Evolutionary conservation across 2,329 filamentous ascomycete genomes (phyloP).

Genomic region (Thelonectria discophora): DNA sequence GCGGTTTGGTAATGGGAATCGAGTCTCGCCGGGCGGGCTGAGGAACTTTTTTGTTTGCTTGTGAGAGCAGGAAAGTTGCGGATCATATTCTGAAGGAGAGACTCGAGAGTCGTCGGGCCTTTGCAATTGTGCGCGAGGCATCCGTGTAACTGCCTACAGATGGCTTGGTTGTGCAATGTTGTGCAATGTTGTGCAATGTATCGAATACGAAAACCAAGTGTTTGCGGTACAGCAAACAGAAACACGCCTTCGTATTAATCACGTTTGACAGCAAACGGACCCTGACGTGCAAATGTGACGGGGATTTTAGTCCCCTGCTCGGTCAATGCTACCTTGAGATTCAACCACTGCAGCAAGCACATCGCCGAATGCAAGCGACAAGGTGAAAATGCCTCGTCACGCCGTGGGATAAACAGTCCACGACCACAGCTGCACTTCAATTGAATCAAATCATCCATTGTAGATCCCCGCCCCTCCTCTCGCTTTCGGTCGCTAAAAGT

Average conservation of each 20-base stretch:
- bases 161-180: too few species aligned
- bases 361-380: not conserved
- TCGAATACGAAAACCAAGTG: constrained; percentile 2
- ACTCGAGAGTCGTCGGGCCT: too few species aligned
- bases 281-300: not conserved
- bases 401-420: constrained; percentile 3
- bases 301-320: constrained; percentile 10
- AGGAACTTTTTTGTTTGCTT: not conserved
- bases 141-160: too few species aligned
- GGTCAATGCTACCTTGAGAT: constrained; percentile 16
- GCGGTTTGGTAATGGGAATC: constrained; percentile 7
- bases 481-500: constrained; percentile 10
- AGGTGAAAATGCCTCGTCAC: constrained; percentile 21
- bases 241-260: not conserved
- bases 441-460: not conserved
- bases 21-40: not conserved
- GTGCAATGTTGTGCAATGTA: constrained; percentile 6
- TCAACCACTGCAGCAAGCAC: not conserved
- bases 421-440: not conserved
- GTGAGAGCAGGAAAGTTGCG: not conserved
- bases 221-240: not conserved
- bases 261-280: not conserved
- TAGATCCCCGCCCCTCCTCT: constrained; percentile 2
- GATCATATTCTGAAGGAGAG: too few species aligned
- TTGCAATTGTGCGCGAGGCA: too few species aligned